Percentiles rank a stretch among this genome's conserved stretches.
These are phyloP conservation scores for Cyathus striatus DNA, from an alignment of 768 basidiomycete genomes.

Conservation along the genomic window DNA sequence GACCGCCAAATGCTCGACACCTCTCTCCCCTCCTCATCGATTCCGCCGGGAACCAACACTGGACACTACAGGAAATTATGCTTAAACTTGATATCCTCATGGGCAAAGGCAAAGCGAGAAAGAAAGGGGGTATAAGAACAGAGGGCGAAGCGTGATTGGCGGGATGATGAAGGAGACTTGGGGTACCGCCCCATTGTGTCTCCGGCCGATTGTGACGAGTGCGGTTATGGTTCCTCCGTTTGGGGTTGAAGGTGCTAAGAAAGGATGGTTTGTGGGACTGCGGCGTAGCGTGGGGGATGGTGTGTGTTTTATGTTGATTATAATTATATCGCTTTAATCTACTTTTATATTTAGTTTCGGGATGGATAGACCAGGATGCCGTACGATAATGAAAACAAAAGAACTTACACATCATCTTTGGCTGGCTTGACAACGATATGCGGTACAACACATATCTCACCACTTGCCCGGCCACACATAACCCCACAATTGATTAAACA, in stretches of 20 bases:
- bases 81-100: constrained; percentile 43
- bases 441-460: no score
- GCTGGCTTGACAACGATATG: no score
- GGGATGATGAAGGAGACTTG: constrained; percentile 48
- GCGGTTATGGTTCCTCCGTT: constrained; percentile 40
- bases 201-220: constrained; percentile 62
- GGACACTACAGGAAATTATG: constrained; percentile 67
- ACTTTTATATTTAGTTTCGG: no score
- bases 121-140: no score
- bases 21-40: constrained; percentile 38
- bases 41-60: constrained; percentile 31
- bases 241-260: constrained; percentile 53
- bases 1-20: constrained; percentile 61
- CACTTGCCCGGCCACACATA: no score
- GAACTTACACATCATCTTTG: no score
- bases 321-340: no score
- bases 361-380: no score
- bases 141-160: constrained; percentile 28
- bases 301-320: no score
- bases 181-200: constrained; percentile 51
- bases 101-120: neutral
- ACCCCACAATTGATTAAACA: no score
- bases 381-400: no score
- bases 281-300: no score
- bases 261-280: constrained; percentile 58